These are phyloP conservation scores for Achaetomiella virescens DNA, from an alignment of 495 filamentous ascomycete species.

Conservation along the genomic window DNA sequence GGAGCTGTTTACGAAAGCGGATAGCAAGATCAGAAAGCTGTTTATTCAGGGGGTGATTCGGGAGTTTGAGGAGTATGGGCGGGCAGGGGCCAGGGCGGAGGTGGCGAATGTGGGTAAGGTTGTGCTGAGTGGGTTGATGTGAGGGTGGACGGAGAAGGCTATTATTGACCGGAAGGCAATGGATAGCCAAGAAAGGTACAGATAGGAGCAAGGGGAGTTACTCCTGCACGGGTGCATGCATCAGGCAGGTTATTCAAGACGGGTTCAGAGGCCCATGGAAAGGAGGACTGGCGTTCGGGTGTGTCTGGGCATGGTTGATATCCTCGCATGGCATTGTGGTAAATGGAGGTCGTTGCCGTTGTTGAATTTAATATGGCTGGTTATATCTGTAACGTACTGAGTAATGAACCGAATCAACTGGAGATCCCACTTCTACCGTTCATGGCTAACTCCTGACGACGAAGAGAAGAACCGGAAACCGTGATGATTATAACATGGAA, in stretches of 20 bases:
- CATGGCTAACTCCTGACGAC: no score
- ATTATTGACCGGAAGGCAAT: neutral
- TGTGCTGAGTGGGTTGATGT: constrained; percentile 85
- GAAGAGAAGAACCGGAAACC: no score
- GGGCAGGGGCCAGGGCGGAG: constrained; percentile 68
- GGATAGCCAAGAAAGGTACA: neutral
- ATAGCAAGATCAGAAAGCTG: constrained; percentile 75
- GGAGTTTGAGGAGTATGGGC: constrained; percentile 86
- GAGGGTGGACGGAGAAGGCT: constrained; percentile 14
- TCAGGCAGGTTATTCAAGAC: no score
- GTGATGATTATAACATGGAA: no score
- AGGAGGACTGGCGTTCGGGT: neutral
- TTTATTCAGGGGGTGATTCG: constrained; percentile 77
- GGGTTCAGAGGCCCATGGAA: neutral
- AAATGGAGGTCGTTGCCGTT: neutral
- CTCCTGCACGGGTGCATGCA: no score
- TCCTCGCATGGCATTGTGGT: neutral
- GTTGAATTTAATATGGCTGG: no score
- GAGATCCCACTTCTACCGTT: no score
- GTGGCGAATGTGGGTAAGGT: constrained; percentile 78
- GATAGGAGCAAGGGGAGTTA: no score
- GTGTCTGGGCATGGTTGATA: neutral
- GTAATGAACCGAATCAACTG: no score
- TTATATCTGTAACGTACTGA: no score
- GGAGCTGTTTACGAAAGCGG: constrained; percentile 85